These are phyloP conservation scores for Penicillium sp. DNA, from an alignment of 2,329 filamentous ascomycete species.

Conservation along the genomic window DNA sequence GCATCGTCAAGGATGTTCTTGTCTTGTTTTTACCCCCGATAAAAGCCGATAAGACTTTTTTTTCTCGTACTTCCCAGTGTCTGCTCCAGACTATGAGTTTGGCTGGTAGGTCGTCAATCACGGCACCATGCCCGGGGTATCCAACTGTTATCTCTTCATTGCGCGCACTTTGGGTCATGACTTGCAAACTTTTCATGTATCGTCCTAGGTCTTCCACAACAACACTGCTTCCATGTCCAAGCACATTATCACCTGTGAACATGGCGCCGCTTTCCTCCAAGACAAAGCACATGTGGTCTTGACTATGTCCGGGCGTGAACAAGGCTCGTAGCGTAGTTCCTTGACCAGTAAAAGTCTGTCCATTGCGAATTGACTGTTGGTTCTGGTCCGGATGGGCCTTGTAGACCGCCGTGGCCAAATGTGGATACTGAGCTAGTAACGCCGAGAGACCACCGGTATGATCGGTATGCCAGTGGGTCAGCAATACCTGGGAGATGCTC, in stretches of 20 bases:
- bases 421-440: conserved; percentile 3
- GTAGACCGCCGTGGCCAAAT: background rate
- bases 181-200: conserved; percentile 5
- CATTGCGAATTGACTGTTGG: conserved; percentile 1
- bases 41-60: background rate
- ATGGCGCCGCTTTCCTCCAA: background rate
- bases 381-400: conserved; percentile 1
- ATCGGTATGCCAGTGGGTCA: conserved; percentile 8
- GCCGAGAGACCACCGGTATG: conserved; percentile 7
- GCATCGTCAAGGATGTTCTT: background rate
- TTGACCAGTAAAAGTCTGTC: background rate
- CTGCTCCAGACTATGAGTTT: background rate
- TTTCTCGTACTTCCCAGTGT: conserved; percentile 5
- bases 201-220: conserved; percentile 1
- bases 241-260: conserved; percentile 10
- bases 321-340: conserved; percentile 1
- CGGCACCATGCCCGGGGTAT: conserved; percentile 6
- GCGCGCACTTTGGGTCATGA: background rate
- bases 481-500: conserved; percentile 4
- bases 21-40: background rate
- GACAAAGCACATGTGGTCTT: conserved; percentile 9
- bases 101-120: conserved; percentile 3
- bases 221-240: conserved; percentile 7
- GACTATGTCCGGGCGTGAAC: conserved; percentile 6
- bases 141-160: background rate